Conservation (phyloP, 169 alveolate genomes). For the Plasmodium malariae region DNA sequence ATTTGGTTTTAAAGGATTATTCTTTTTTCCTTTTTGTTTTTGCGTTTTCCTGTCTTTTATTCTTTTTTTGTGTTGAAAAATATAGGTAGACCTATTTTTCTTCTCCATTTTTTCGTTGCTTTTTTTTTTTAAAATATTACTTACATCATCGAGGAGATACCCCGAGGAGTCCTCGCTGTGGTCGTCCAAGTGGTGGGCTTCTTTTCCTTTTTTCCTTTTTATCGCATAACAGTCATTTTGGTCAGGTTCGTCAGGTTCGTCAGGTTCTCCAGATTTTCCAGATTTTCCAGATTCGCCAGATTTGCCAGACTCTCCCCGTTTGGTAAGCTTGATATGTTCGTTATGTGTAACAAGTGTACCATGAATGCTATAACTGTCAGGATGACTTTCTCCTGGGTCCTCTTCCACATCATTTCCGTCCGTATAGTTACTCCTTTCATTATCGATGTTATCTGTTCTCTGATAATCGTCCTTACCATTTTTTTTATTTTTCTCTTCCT, state of each 20-base stretch:
- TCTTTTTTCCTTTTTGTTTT: constrained; percentile 19
- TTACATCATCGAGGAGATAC: constrained; percentile 21
- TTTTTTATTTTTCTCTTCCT: background rate
- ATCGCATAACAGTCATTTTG: no score
- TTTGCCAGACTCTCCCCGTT: no score
- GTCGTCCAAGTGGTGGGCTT: background rate
- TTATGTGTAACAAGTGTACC: no score
- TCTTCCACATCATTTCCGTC: background rate
- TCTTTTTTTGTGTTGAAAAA: constrained; percentile 49
- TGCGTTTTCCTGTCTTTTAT: constrained; percentile 29
- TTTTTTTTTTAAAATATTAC: constrained; percentile 45
- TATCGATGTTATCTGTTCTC: background rate
- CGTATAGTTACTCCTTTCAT: no score
- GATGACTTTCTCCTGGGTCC: no score
- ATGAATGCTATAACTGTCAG: no score
- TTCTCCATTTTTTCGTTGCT: constrained; percentile 10
- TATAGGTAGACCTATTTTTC: constrained; percentile 36
- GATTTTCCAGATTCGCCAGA: no score
- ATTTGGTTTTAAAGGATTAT: constrained; percentile 10
- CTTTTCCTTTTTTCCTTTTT: background rate
- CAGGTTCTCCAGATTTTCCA: no score
- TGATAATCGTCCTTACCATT: background rate
- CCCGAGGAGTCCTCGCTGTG: constrained; percentile 14
- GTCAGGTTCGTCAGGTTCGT: no score
- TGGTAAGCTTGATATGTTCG: no score